Base-by-base conservation (phyloP, 208 protist genomes). In the Balamuthia mandrillaris region DNA sequence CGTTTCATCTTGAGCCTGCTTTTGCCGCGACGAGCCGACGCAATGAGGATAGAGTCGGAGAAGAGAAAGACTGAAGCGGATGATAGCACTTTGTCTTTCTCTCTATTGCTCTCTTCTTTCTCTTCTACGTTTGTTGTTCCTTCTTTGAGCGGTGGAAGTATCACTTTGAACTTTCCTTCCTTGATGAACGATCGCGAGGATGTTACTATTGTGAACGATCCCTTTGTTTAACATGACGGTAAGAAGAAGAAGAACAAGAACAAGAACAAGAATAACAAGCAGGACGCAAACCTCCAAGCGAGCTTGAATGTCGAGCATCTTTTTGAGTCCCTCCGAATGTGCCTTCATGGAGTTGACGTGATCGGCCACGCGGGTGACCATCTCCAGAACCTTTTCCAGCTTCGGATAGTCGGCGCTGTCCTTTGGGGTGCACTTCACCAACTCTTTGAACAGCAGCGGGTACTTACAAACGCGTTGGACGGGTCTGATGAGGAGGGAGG, bases 391-490 rank as follows among this genome's bases (percentile, higher is more conserved):
- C 63, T 74, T 42, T 49, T 74, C 63, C 39, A 74, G 63, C 21
- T 74, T 10, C 6, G n/a, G 18, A 29, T n/a, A 31, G 14, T 74
- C 63, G 39, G 63, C 39, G 2, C n/a, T 4, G 14, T 6, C 51
- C 3, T 35, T 35, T 29, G 5, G 18, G 2, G 63, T 33, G 39
- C 21, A 74, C 14, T 42, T 35, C 39, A 74, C 63, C 31, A 74
- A 42, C 63, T 74, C 63, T 61, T 42, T 35, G 33, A 74, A 74
- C 63, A 74, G 33, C 44, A 74, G 63, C 1, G 63, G 63, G 24
- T 74, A 74, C 51, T 74, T 74, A 74, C 63, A 74, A 27, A 74
- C 51, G 39, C 63, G 63, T 29, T 74, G 63, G 39, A 74, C 51
- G 1, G 63, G 63, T 42, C 51, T 74, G 39, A 42, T 42, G 37